Percentiles rank a stretch among this genome's conserved stretches.
Conservation (phyloP, 805 yeast species). For the Vanderwaltozyma tropicalis region DNA sequence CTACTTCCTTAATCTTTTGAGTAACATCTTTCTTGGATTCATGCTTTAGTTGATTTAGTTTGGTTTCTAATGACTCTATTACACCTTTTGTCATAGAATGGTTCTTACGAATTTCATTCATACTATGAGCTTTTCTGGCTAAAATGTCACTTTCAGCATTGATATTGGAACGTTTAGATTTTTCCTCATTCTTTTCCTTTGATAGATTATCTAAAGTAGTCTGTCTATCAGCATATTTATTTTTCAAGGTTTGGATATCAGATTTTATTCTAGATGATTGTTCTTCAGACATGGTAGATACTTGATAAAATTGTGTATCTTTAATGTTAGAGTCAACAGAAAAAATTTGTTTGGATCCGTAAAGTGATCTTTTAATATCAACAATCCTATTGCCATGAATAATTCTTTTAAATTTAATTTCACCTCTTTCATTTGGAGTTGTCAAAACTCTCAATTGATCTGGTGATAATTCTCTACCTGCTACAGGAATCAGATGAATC, state of each 20-base stretch:
- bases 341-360: slow-evolving; percentile 50
- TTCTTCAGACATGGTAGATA: slow-evolving; percentile 20
- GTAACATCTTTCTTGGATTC: slow-evolving; percentile 36
- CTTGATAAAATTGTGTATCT: slow-evolving; percentile 17
- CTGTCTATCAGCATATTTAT: slow-evolving; percentile 6
- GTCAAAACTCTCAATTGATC: slow-evolving; percentile 32
- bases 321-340: slow-evolving; percentile 18
- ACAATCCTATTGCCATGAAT: slow-evolving; percentile 49
- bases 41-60: slow-evolving; percentile 26
- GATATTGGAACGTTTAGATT: slow-evolving; percentile 4
- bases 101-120: slow-evolving; percentile 15
- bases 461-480: slow-evolving; percentile 36
- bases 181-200: slow-evolving; percentile 7
- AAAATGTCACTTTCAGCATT: slow-evolving; percentile 2
- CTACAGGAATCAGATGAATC: slow-evolving; percentile 52
- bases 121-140: slow-evolving; percentile 4
- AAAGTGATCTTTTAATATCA: slow-evolving; percentile 45
- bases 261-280: slow-evolving; percentile 9
- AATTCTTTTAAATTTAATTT: slow-evolving; percentile 42
- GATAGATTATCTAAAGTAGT: slow-evolving; percentile 8
- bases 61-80: slow-evolving; percentile 23
- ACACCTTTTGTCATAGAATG: slow-evolving; percentile 18
- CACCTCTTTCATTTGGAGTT: slow-evolving; percentile 31
- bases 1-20: slow-evolving; percentile 29
- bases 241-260: slow-evolving; percentile 8